These are phyloP conservation scores for Phaeosphaeriaceae sp. DNA, from an alignment of 2,329 filamentous ascomycete genomes.

Conservation along the genomic window DNA sequence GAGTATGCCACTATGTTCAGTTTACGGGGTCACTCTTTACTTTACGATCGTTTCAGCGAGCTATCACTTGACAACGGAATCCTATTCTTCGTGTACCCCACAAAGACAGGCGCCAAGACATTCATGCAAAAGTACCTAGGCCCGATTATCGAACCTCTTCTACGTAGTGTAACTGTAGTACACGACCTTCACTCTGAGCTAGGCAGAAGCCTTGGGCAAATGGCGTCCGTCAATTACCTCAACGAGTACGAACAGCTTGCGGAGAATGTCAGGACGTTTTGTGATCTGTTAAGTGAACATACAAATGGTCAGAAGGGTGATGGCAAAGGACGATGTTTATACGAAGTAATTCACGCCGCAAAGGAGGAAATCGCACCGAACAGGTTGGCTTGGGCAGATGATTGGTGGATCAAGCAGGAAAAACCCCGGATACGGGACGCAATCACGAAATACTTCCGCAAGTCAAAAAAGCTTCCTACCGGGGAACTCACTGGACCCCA, in stretches of 20 bases:
- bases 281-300: slow-evolving; percentile 29
- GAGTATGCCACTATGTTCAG: slow-evolving; percentile 67
- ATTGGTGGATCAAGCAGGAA: slow-evolving; percentile 71
- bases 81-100: slow-evolving; percentile 69
- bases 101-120: slow-evolving; percentile 61
- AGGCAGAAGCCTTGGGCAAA: slow-evolving; percentile 59
- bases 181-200: slow-evolving; percentile 65
- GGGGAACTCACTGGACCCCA: slow-evolving; percentile 59
- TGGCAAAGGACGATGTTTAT: slow-evolving; percentile 39
- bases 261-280: slow-evolving; percentile 38
- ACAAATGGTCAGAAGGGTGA: slow-evolving; percentile 37
- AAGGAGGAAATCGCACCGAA: slow-evolving; percentile 59
- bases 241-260: slow-evolving; percentile 61
- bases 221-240: slow-evolving; percentile 61
- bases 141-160: slow-evolving; percentile 65
- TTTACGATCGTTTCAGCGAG: slow-evolving; percentile 67
- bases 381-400: slow-evolving; percentile 61
- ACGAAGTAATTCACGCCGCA: slow-evolving; percentile 58
- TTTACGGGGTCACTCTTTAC: slow-evolving; percentile 58
- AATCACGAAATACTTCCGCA: slow-evolving; percentile 53
- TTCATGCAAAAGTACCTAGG: slow-evolving; percentile 67
- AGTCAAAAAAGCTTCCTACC: slow-evolving; percentile 50
- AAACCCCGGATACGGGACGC: slow-evolving; percentile 63
- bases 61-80: slow-evolving; percentile 63
- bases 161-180: slow-evolving; percentile 65